phyloP scores from a whole-genome alignment of 768 basidiomycete genomes.

The Amanita subjunquillea region DNA sequence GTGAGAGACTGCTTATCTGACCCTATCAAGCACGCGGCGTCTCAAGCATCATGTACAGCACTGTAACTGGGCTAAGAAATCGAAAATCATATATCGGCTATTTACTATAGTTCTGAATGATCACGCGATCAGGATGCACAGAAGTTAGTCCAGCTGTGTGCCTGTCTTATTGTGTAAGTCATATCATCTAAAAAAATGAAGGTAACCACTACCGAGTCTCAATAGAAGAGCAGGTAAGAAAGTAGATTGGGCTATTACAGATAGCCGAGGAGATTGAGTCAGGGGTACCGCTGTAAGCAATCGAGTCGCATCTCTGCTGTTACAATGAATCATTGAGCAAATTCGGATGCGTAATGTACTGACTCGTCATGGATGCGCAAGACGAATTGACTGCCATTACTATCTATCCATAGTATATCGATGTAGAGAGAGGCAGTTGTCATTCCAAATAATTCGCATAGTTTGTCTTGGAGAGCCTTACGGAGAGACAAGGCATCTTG shows the following conservation, averaged over 20 bases:
- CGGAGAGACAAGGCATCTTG: slow-evolving; percentile 36
- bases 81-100: no score
- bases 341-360: slow-evolving; percentile 8
- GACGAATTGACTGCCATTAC: slow-evolving; percentile 28
- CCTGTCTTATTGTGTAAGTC: no score
- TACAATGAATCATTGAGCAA: not conserved
- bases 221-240: slow-evolving; percentile 29
- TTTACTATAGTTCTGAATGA: not conserved
- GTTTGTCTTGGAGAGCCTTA: slow-evolving; percentile 44
- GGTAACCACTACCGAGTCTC: no score
- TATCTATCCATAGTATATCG: slow-evolving; percentile 47
- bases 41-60: no score
- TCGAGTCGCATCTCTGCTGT: slow-evolving; percentile 23
- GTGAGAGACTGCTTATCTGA: no score
- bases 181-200: no score
- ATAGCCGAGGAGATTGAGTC: slow-evolving; percentile 20
- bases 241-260: slow-evolving; percentile 26
- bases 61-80: no score
- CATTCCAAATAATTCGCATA: slow-evolving; percentile 45
- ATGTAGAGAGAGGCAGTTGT: slow-evolving; percentile 40
- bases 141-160: not conserved
- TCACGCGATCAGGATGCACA: not conserved
- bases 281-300: slow-evolving; percentile 23
- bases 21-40: no score
- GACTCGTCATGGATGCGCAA: slow-evolving; percentile 32